Evolutionary conservation across 345 rosid species (phyloP).

Genomic region (Anastatica hierochuntica): DNA sequence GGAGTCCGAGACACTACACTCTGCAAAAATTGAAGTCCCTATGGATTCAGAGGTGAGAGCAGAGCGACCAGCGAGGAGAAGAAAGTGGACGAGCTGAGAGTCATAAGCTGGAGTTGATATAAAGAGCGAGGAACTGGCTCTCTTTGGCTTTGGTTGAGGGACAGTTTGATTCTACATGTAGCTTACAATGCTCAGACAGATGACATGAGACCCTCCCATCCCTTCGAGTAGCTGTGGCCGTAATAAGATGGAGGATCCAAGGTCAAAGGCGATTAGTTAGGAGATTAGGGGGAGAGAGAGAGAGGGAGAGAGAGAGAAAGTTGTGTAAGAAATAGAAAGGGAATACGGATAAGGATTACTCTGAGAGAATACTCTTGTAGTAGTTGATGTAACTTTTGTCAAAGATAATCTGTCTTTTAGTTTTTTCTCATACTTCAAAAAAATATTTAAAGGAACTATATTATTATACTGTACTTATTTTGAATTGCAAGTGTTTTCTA

Average conservation of each 20-base stretch:
- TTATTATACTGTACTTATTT: neutral
- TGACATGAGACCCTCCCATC: conserved; percentile 12
- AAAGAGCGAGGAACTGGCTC: conserved; percentile 8
- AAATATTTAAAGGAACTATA: conserved; percentile 4
- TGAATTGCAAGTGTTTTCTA: neutral
- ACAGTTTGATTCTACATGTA: conserved; percentile 6
- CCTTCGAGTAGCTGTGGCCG: conserved; percentile 5
- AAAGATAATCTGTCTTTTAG: conserved; percentile 20
- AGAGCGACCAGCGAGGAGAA: conserved; percentile 83
- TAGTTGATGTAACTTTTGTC: conserved; percentile 20
- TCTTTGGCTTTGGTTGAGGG: conserved; percentile 6
- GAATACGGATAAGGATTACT: conserved; percentile 14
- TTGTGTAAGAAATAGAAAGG: conserved; percentile 21
- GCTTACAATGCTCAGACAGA: conserved; percentile 1
- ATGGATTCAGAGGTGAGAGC: conserved; percentile 63
- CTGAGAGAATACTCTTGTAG: conserved; percentile 14
- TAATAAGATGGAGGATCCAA: conserved; percentile 8
- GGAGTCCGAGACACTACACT: conserved; percentile 50
- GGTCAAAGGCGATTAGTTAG: conserved; percentile 4
- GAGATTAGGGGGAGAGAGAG: conserved; percentile 8
- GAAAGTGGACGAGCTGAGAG: conserved; percentile 69
- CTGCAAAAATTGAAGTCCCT: conserved; percentile 42
- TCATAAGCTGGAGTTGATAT: conserved; percentile 8
- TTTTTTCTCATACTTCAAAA: conserved; percentile 11
- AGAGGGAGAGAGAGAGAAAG: conserved; percentile 9